phyloP scores from a whole-genome alignment of 306 rosid species.

The Medicago arabica region DNA sequence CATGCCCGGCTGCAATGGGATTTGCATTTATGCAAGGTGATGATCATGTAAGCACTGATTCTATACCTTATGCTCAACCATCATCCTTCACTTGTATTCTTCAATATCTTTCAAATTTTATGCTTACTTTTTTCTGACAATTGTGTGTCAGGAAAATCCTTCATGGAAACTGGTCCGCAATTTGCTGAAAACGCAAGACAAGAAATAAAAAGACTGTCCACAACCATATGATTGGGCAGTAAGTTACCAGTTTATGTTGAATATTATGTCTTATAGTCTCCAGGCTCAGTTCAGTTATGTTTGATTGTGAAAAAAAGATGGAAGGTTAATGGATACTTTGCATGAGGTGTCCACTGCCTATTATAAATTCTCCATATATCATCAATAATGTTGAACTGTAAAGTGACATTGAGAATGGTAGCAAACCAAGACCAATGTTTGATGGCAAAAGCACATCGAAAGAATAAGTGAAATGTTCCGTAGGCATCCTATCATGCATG shows the following conservation, averaged over 20 bases:
- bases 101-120: neutral
- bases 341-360: too few species aligned
- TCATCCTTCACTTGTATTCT: constrained; percentile 22
- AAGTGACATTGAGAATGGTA: too few species aligned
- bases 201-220: constrained; percentile 82
- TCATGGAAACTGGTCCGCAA: constrained; percentile 87
- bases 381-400: too few species aligned
- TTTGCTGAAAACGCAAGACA: constrained; percentile 66
- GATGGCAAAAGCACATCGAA: too few species aligned
- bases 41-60: constrained; percentile 62
- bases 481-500: too few species aligned
- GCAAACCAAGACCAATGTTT: too few species aligned
- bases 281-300: constrained; percentile 21
- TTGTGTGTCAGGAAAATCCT: constrained; percentile 72
- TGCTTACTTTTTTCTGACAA: constrained; percentile 34
- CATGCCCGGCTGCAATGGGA: constrained; percentile 99
- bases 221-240: constrained; percentile 97
- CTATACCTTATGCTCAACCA: constrained; percentile 12
- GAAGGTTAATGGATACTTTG: too few species aligned
- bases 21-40: constrained; percentile 91
- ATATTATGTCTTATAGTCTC: constrained; percentile 27
- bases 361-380: too few species aligned
- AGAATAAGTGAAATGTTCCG: too few species aligned
- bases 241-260: constrained; percentile 51
- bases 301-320: too few species aligned